Conservation (phyloP, 805 yeast species). For the Lipomyces mesembrius region DNA sequence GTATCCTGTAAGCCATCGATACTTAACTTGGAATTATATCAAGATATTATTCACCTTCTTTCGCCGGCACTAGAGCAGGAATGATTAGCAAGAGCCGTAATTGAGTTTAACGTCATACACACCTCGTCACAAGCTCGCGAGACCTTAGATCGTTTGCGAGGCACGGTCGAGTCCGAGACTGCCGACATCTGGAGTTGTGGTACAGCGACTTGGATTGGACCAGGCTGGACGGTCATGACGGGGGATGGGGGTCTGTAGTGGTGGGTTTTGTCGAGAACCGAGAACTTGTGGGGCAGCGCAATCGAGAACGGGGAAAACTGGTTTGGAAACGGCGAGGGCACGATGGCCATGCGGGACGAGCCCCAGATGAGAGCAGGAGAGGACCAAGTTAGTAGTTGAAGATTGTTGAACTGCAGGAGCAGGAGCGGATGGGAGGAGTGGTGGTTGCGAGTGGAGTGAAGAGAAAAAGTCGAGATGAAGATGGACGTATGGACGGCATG, state of each 20-base stretch:
- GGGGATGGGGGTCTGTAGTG: neutral
- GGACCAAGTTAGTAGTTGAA: neutral
- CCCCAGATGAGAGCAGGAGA: neutral
- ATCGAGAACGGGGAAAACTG: neutral
- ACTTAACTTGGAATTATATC: neutral
- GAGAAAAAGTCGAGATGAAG: no score
- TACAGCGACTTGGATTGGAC: neutral
- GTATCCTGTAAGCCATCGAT: constrained; percentile 6
- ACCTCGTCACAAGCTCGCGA: constrained; percentile 62
- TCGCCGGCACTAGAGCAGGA: constrained; percentile 47
- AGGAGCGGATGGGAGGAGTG: neutral
- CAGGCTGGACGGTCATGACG: neutral
- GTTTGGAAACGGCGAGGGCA: neutral
- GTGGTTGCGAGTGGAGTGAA: no score
- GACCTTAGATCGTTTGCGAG: constrained; percentile 58
- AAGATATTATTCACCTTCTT: constrained; percentile 43
- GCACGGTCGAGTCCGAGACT: constrained; percentile 22
- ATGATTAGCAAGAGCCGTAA: neutral
- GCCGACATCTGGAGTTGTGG: constrained; percentile 3
- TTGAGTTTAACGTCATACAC: constrained; percentile 15
- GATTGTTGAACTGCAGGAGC: neutral
- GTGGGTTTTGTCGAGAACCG: neutral
- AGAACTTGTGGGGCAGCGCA: neutral
- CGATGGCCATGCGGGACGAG: constrained; percentile 10
- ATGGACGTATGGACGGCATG: no score